These are phyloP conservation scores for Aureobasidium sp. DNA, from an alignment of 2,329 filamentous ascomycete genomes.

Conservation along the genomic window DNA sequence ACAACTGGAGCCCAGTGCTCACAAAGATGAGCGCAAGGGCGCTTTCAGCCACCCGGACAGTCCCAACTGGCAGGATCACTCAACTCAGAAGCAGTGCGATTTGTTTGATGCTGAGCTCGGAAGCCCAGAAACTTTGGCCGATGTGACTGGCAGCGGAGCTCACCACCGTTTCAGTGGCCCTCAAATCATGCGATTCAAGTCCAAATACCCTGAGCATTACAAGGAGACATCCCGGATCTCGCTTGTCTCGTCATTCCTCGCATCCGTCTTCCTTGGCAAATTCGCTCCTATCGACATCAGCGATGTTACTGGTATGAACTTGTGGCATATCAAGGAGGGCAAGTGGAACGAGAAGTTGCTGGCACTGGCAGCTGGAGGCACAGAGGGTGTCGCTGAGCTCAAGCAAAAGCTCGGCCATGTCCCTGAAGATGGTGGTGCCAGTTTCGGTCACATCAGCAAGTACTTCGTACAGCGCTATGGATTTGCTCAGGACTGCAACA, in stretches of 20 bases:
- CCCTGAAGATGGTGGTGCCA: conserved; percentile 69
- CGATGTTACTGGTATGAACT: conserved; percentile 93
- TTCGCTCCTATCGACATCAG: conserved; percentile 88
- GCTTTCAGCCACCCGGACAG: conserved; percentile 80
- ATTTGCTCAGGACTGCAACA: conserved; percentile 65
- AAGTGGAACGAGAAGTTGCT: conserved; percentile 70
- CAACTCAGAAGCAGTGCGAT: conserved; percentile 87
- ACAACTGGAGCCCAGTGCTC: conserved; percentile 51
- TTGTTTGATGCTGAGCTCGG: conserved; percentile 71
- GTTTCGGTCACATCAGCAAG: conserved; percentile 64
- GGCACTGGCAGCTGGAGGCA: conserved; percentile 61
- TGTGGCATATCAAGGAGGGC: conserved; percentile 79
- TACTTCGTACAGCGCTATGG: conserved; percentile 78
- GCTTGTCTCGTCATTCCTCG: conserved; percentile 90
- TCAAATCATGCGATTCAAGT: conserved; percentile 83
- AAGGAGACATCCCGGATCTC: conserved; percentile 75
- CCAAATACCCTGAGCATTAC: conserved; percentile 75
- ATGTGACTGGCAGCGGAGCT: conserved; percentile 81
- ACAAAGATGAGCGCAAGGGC: conserved; percentile 35
- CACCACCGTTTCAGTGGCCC: conserved; percentile 98
- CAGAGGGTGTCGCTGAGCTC: conserved; percentile 55
- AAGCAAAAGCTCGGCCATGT: conserved; percentile 74
- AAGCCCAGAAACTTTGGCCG: conserved; percentile 59
- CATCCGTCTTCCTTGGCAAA: conserved; percentile 76
- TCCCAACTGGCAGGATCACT: conserved; percentile 97